phyloP scores from a whole-genome alignment of 306 rosid species.

The Prunus mira region DNA sequence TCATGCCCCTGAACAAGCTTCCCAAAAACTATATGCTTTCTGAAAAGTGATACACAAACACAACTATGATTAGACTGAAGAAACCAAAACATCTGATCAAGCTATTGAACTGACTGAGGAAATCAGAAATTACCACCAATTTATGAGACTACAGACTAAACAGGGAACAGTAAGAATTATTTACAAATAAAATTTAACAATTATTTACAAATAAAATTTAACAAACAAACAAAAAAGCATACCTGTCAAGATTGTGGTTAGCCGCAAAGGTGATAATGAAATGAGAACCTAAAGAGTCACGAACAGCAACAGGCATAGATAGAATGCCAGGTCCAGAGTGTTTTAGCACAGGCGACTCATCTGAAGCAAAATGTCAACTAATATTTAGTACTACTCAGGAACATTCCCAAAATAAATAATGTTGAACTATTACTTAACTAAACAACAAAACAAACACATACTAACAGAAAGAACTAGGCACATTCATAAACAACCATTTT shows the following conservation, averaged over 20 bases:
- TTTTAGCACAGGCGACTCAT: slow-evolving; percentile 73
- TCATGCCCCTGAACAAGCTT: slow-evolving; percentile 75
- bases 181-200: background rate
- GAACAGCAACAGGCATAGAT: slow-evolving; percentile 75
- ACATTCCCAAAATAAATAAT: background rate
- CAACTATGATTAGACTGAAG: slow-evolving; percentile 11
- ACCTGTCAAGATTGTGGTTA: slow-evolving; percentile 84
- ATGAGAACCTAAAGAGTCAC: slow-evolving; percentile 83
- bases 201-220: background rate
- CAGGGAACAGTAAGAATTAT: background rate
- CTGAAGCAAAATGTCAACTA: slow-evolving; percentile 40
- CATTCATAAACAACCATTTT: background rate
- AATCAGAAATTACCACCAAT: background rate
- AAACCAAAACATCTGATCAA: background rate
- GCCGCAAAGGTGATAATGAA: slow-evolving; percentile 77
- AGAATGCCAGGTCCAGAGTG: slow-evolving; percentile 80
- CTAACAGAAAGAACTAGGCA: background rate
- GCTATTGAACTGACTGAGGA: background rate
- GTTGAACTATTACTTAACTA: background rate
- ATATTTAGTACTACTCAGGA: background rate
- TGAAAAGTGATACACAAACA: slow-evolving; percentile 30
- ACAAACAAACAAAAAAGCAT: slow-evolving; percentile 7
- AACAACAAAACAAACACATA: background rate
- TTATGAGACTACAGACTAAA: background rate
- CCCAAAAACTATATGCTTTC: slow-evolving; percentile 90